Base-by-base conservation (phyloP, 1,139 yeast genomes). In the Chernovozyma aurita region DNA sequence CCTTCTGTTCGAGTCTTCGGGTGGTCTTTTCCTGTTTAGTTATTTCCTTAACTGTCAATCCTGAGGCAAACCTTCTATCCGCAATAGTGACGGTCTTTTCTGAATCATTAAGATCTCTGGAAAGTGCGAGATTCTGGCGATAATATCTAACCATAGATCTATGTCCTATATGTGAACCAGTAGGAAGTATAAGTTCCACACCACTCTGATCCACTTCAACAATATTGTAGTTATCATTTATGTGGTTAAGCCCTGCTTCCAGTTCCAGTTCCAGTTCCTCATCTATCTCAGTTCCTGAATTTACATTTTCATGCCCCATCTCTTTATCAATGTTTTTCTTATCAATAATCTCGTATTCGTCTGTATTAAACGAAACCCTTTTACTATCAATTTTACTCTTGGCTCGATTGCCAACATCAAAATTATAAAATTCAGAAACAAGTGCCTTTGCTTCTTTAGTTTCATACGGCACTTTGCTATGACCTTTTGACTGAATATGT, bases 381-480 rank as follows among this genome's bases (percentile, higher is more conserved):
- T 33, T 59, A 4, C 44, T 32, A n/a, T 38, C 46, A 18, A 34
- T 39, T 28, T 30, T 27, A 37, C 46, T 48, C 3, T 40, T 35
- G 3, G 41, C 20, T 20, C 32, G 30, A 20, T 48, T 51, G 2
- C 45, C 53, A 8, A 36, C 49, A 18, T 44, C 49, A 42, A 73
- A 74, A 36, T 70, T 57, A 47, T 76, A 76, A 42, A 68, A 76
- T 39, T 63, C 63, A 1, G 62, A 50, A 15, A 76, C 49, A 2
- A 57, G 53, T 12, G 52, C 52, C 38, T 62, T 64, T 33, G 75
- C 79, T 13, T 63, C 69, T 34, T 56, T 60, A 3, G 70, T 59
- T 41, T 76, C 81, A 47, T 70, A 76, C 0, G 81, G 82, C 17
- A 76, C 52, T 31, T 60, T 63, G 43, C 80, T 73, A 46, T 76